Evolutionary conservation across 768 basidiomycete species (phyloP), one percentile per base, ranked within the genome.

Genomic region (Tubosaeta sp.): DNA sequence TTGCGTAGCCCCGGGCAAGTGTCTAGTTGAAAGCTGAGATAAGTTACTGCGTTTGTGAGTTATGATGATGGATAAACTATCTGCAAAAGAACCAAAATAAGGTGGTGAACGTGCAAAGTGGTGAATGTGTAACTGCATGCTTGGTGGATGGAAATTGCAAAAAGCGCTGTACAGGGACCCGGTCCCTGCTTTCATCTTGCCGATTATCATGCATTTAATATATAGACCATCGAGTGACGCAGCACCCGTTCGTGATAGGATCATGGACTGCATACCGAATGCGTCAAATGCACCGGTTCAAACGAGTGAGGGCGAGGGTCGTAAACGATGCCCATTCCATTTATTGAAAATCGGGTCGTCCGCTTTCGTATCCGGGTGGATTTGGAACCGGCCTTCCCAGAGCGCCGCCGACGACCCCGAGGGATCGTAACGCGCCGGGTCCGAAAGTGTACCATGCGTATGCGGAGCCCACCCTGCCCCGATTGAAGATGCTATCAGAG

Each of bases 311-410:
- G 59, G 39, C 13, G 60, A 59, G 16, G 57, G 33, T 19, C 49
- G 55, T 14, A 25, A 3, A n/a, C 57, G 60, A 43, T 54, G 53
- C 4, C 51, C 55, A 34, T 70, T 61, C 72, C 72, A 71, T 58
- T 57, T 66, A 41, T 54, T 56, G 55, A 69, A 71, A 25, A 72
- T 68, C 3, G 74, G 74, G 60, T 95, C 91, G 53, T 88, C 82
- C 31, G 69, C 73, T 43, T 80, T 74, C 3, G 92, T 95, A 34
- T 89, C 90, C 0, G 93, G 93, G 64, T 97, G 94, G 6, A 95
- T 74, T 66, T 92, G 91, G 14, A 93, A 75, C 69, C 81, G 88
- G 56, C 91, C 91, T 66, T 88, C 83, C 84, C 84, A 91, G 7
- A 93, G 75, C 2, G 88, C 89, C 10, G 89, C 85, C 29, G 89